Percentiles rank a stretch among this genome's conserved stretches.
phyloP scores from a whole-genome alignment of 2,329 filamentous ascomycete genomes.

The Eutypa lata region DNA sequence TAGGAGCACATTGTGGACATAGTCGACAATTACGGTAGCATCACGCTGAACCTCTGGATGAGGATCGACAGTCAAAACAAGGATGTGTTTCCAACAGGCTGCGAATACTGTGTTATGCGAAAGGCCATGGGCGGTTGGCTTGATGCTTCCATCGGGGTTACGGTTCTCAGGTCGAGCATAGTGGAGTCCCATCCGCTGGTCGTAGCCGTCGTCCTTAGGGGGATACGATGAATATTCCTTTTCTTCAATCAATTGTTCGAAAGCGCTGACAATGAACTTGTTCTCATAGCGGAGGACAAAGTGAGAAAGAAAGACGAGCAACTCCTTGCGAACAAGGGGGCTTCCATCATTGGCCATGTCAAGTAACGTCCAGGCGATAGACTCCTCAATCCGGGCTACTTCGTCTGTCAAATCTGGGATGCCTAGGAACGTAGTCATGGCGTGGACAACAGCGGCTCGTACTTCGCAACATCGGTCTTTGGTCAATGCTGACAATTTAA shows the following conservation, averaged over 20 bases:
- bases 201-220: constrained; percentile 52
- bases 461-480: constrained; percentile 90
- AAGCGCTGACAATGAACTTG: constrained; percentile 88
- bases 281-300: constrained; percentile 88
- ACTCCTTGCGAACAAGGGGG: constrained; percentile 87
- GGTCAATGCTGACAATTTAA: constrained; percentile 74
- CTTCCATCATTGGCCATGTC: constrained; percentile 93
- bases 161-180: constrained; percentile 56
- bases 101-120: constrained; percentile 90
- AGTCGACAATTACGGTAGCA: constrained; percentile 82
- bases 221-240: constrained; percentile 62
- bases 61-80: constrained; percentile 89
- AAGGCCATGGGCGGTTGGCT: constrained; percentile 54
- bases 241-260: constrained; percentile 85
- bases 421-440: constrained; percentile 88
- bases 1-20: constrained; percentile 73
- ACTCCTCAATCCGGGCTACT: constrained; percentile 86
- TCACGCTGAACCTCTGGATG: constrained; percentile 89
- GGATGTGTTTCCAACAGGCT: constrained; percentile 88
- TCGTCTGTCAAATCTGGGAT: constrained; percentile 91
- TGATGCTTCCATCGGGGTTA: constrained; percentile 56
- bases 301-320: constrained; percentile 88
- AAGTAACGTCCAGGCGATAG: constrained; percentile 81
- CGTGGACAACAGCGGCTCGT: constrained; percentile 86
- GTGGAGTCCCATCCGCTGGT: constrained; percentile 61